Evolutionary conservation across 2,329 filamentous ascomycete species (phyloP), one percentile per base, ranked within the genome.

Genomic region (Fusarium longipes): DNA sequence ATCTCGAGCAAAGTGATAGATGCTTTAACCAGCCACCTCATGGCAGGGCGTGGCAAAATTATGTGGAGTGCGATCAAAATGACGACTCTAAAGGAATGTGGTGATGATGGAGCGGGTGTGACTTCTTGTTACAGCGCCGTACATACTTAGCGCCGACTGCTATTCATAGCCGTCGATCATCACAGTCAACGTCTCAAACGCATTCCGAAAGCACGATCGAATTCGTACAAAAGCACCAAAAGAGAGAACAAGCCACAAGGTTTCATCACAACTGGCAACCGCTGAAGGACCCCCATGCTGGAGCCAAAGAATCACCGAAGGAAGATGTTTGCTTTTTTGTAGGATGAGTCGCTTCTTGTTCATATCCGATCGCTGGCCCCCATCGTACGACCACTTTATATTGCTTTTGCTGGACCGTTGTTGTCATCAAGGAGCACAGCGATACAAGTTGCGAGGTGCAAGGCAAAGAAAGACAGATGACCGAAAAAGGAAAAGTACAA

Each of bases 131-230:
- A 54, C 45, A 36, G 45, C 17, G 35, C 32, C 17, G 17, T 35
- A 48, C 58, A 61, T 42, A 18, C 43, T 33, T 65, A 66, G 65
- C 61, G 52, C 45, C 56, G 33, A 68, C 51, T 38, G 20, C 60
- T 68, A 65, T 68, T 62, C 60, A 61, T 65, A 68, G 65, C 30
- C 20, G 64, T 57, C 51, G 60, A 66, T 68, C 65, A 49, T 43
- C 33, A 29, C 42, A 50, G 12, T 36, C 36, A 51, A n/a, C 39
- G 36, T 35, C 39, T 55, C 50, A 24, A 35, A 47, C 29, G 32
- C 55, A 59, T 53, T 47, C 38, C 50, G 15, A 39, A 61, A 56
- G 38, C n/a, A 44, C 17, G 36, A 25, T 47, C 22, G 38, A 49
- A 44, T 18, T 33, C 38, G 45, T 50, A 45, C 50, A 48, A 25